Base-by-base conservation (phyloP, 1,139 yeast genomes). In the Pichia sp. region DNA sequence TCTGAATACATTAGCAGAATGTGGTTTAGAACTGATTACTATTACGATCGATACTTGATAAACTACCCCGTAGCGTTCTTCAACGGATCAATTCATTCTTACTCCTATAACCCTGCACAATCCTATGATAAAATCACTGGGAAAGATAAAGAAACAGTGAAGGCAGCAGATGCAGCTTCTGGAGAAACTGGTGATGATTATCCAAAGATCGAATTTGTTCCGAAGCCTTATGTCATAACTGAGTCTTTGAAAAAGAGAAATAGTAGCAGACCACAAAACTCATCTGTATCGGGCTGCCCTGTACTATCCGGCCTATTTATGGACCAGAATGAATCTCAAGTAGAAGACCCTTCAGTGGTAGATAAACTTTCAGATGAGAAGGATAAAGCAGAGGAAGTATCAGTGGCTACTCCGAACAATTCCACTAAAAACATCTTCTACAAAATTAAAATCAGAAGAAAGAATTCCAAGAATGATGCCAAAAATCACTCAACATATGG, bases 1-100 rank as follows among this genome's bases (percentile, higher is more conserved):
- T 33, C 36, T 4, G 64, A 64, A 5, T 53, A 40, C 14, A 45
- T 61, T 10, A 9, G 53, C 3, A 63, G 58, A 31, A 46, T 62
- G 3, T 67, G 70, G 71, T 46, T 59, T 14, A 58, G 71, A 51
- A 61, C 71, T 1, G 69, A 59, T 41, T 69, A 68, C 49, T 64
- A 64, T 50, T 68, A 66, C 55, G 67, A 67, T 52, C 57, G 66
- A 45, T 64, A 64, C 47, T 41, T 65, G 12, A 55, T 65, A 12
- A 67, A 68, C 53, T 61, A 62, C 31, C 69, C 68, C 0, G 29
- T 50, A 4, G 27, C 46, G 54, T 20, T 67, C 58, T 40, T 42
- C 14, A 53, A 52, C 29, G 54, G 57, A 9, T 47, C 55, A 2
- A 16, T 27, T 16, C 36, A 20, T 44, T 49, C 53, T 27, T 55